Base-by-base conservation (phyloP, 441 rosid genomes). In the Adansonia gregorii region DNA sequence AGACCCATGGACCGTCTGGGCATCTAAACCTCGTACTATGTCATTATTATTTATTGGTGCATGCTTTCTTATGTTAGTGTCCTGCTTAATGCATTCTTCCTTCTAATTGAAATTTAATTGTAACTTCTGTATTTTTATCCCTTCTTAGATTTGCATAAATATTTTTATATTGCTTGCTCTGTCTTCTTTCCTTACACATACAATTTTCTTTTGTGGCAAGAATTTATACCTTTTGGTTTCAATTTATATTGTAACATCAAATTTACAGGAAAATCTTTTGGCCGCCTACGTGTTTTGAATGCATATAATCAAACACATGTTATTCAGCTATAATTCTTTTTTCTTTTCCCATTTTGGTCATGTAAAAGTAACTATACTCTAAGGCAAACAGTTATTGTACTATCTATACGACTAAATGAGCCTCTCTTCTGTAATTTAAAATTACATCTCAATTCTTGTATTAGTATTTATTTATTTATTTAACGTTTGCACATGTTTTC, bases 1-100 rank as follows among this genome's bases (percentile, higher is more conserved):
- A 74, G 98, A 97, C 87, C 99, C 99, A 67, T 97, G 99, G 98
- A 97, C 95, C 77, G 96, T 98, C 78, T 97, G 99, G 99, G 98
- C 99, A 45, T 97, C 94, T 83, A 88, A 86, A 87, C 99, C 99
- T 83, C 98, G 90, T 68, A 94, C 98, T 17, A 86, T 97, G 82
- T 87, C 98, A 56, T 80, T 92, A 80, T 88, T 97, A 78, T 90
- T 97, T 74, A 78, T 97, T 78, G 99, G 99, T 78, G 97, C 99
- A 20, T 97, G 98, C 82, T 89, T 92, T 80, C 87, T 97, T 58
- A 97, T 97, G 99, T 97, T 79, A 94, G 96, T 87, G 9, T 39
- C 54, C 48, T 72, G 27, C 71, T 69, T 24, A 24, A 48, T 80
- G 20, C 59, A 20, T 35, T 7, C 2, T 69, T 67, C 56, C 56